Percentiles rank a stretch among this genome's conserved stretches.
These are phyloP conservation scores for Pseudoneurospora amorphoporcata DNA, from an alignment of 495 filamentous ascomycete genomes.

Conservation along the genomic window DNA sequence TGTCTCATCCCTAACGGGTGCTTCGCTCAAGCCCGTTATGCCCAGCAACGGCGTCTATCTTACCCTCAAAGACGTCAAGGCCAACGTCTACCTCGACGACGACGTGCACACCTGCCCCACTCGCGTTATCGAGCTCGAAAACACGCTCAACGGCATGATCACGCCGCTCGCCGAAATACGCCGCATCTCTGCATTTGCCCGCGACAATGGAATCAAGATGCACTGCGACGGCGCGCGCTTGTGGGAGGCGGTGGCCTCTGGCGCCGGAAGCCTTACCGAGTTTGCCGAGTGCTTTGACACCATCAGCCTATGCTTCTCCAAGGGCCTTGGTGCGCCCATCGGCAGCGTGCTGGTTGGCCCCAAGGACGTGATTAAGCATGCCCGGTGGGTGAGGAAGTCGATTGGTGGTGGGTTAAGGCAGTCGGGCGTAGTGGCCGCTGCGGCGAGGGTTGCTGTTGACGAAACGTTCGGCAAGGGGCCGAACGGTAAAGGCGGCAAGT, in stretches of 20 bases:
- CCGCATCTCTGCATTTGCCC: slow-evolving; percentile 60
- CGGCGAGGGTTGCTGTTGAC: slow-evolving; percentile 49
- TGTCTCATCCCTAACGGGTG: slow-evolving; percentile 48
- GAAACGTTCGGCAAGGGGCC: slow-evolving; percentile 58
- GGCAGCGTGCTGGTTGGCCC: slow-evolving; percentile 69
- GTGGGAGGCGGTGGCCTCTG: slow-evolving; percentile 63
- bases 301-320: slow-evolving; percentile 75
- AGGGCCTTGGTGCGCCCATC: slow-evolving; percentile 81
- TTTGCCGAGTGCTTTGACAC: slow-evolving; percentile 69
- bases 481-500: slow-evolving; percentile 52
- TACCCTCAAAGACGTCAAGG: slow-evolving; percentile 62
- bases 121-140: slow-evolving; percentile 71
- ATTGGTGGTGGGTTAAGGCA: slow-evolving; percentile 79
- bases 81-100: slow-evolving; percentile 37
- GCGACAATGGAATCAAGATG: slow-evolving; percentile 53
- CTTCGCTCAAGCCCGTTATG: slow-evolving; percentile 45
- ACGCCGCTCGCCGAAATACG: slow-evolving; percentile 62
- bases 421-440: slow-evolving; percentile 49
- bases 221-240: slow-evolving; percentile 81
- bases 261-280: slow-evolving; percentile 51
- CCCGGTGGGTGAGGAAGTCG: slow-evolving; percentile 71
- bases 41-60: slow-evolving; percentile 61
- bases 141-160: slow-evolving; percentile 69
- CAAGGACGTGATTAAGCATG: slow-evolving; percentile 54
- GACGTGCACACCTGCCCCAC: slow-evolving; percentile 59